These are phyloP conservation scores for Amaranthus palmeri DNA, from an alignment of 148 eudicot species.

Conservation along the genomic window DNA sequence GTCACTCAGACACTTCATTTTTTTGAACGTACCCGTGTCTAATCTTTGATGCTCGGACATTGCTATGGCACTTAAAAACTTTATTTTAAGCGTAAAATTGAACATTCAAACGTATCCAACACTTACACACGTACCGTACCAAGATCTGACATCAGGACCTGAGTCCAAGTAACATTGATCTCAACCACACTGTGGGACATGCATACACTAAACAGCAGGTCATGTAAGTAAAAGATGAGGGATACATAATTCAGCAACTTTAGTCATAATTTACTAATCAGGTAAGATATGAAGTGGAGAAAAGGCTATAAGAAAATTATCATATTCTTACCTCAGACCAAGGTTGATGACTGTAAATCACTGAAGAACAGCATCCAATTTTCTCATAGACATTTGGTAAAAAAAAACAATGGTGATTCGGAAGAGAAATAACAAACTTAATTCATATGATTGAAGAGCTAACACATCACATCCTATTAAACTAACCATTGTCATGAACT, in stretches of 20 bases:
- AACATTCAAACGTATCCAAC: no score
- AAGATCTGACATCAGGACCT: no score
- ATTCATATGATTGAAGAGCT: constrained; percentile 8
- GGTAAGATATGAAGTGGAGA: neutral
- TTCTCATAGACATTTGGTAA: neutral
- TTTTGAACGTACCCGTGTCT: no score
- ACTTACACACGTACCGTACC: no score
- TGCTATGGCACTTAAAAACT: no score
- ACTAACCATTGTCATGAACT: constrained; percentile 5
- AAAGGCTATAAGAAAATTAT: neutral
- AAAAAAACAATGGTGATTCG: neutral
- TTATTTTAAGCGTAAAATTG: no score
- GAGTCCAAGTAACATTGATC: no score
- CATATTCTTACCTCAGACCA: neutral
- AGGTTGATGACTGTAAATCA: neutral
- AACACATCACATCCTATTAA: constrained; percentile 10
- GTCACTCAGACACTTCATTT: no score
- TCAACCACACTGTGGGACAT: neutral
- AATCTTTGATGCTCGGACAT: no score
- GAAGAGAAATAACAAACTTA: neutral
- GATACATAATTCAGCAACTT: neutral
- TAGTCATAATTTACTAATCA: neutral
- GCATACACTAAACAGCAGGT: neutral
- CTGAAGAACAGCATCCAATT: neutral
- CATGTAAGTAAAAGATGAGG: neutral